Base-by-base conservation (phyloP, 352 stramenopile species). In the Pythium rhizo-oryzae region DNA sequence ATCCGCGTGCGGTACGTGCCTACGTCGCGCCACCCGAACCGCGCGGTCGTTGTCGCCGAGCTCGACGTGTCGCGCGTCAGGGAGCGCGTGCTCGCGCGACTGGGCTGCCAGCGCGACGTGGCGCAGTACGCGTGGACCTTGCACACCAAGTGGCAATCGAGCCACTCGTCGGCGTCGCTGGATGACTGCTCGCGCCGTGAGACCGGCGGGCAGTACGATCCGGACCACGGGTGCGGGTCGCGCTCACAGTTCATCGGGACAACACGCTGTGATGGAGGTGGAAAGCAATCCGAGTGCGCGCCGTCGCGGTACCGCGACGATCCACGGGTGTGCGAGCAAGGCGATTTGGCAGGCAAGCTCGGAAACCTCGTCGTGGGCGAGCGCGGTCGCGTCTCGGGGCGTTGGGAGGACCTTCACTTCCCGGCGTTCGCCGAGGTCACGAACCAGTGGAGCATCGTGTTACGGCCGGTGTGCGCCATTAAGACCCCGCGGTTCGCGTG, bases 201-300 rank as follows among this genome's bases (percentile, higher is more conserved):
- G n/a, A 80, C 79, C 0, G 79, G 72, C 46, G 84, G 84, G 65
- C 82, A 86, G 69, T 89, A 82, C 67, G 82, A 91, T 69, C 80
- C 79, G 5, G 28, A 76, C 0, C 62, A 54, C 8, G 80, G 79
- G 0, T 91, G 82, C 49, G 80, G 80, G 2, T 50, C 79, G 18
- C 28, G 28, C 28, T n/a, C n/a, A n/a, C n/a, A n/a, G n/a, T n/a
- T n/a, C n/a, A n/a, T n/a, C n/a, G n/a, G n/a, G n/a, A n/a, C n/a
- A n/a, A n/a, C n/a, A n/a, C n/a, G n/a, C n/a, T n/a, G n/a, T n/a
- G n/a, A n/a, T n/a, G n/a, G n/a, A n/a, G n/a, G n/a, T n/a, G n/a
- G n/a, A n/a, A n/a, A n/a, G n/a, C n/a, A n/a, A n/a, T n/a, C n/a
- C 66, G 43, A 54, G 0, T 91, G 82, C 67, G 82, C 47, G 12